Base-by-base conservation (phyloP, 2,329 filamentous ascomycete genomes). In the Paraconiothyrium brasiliense region DNA sequence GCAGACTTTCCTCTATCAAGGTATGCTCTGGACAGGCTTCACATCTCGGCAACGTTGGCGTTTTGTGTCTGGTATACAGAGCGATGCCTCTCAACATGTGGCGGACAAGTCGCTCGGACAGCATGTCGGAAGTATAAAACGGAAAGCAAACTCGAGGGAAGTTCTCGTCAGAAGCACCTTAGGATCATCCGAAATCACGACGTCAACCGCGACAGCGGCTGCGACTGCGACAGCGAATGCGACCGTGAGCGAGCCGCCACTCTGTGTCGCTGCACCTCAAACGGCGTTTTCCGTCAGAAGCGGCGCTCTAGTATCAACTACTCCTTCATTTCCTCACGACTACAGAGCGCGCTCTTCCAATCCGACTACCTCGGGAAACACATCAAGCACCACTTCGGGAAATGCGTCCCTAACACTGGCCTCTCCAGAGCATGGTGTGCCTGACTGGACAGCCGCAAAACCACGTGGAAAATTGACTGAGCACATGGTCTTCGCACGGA, bases 401-500 rank as follows among this genome's bases (percentile, higher is more conserved):
- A 71, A 58, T 41, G 61, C 66, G 11, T 67, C 70, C 13, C 54
- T 77, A 30, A 69, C 66, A 5, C 54, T 77, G 48, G 41, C 66
- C 30, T 60, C 58, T 1, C 71, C 72, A 10, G 58, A 71, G n/a
- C 58, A 68, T 46, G 66, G 63, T 13, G 65, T 70, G 10, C 66
- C 71, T 10, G 75, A 78, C 48, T 76, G 70, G 68, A 77, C 74
- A 14, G 63, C 49, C 9, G 57, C 60, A 7, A 39, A 67, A 2
- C 69, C 71, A 4, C 65, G 51, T 41, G 74, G 72, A 3, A 7
- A 69, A 71, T 63, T 76, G 24, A 71, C 75, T 3, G 72, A 76
- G 8, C 74, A 78, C 50, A 51, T 74, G 22, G 58, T 59, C 10
- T 77, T 80, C 54, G 64, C 84, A 51, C 78, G 82, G 30, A 79